Evolutionary conservation across 495 filamentous ascomycete species (phyloP), one percentile per base, ranked within the genome.

Genomic region (Neurospora sp.): DNA sequence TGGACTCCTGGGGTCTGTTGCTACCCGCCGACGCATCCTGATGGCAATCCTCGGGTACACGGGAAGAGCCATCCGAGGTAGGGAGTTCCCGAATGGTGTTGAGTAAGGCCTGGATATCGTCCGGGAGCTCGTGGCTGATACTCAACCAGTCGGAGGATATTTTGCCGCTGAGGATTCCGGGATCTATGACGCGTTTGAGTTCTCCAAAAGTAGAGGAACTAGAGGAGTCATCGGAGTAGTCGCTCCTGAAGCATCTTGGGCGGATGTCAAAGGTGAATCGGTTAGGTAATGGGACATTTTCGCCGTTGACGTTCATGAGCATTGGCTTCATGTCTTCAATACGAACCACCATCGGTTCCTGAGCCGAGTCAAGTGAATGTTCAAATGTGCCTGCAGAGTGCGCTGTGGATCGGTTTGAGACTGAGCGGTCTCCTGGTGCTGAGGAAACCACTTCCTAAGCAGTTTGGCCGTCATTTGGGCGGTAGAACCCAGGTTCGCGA

Each of bases 251-350:
- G 22, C 73, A 39, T 7, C 74, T 66, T 3, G 74, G 73, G 11
- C 37, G 27, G 22, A 80, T 41, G 11, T 80, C 78, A 46, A 80
- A 71, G 42, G 69, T 71, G 59, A 77, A 79, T n/a, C 76, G 72
- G 73, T 76, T 77, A 22, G 76, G 72, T 7, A 80, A 46, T 0
- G 69, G 20, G 16, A 80, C 70, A 5, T 75, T 71, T 22, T 79
- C 76, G 31, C 75, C 79, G 39, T 75, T 75, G 59, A 78, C 53
- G 11, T 69, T 78, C 40, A 76, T 74, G 8, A 72, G 40, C 44
- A 80, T 73, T 22, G 75, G 74, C 42, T 72, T 76, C 46, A 76
- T 69, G 12, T 71, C 42, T 12, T 72, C 75, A 40, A 80, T 70
- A 39, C 70, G 66, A 18, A 80, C 73, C 31, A 42, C 22, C 16